phyloP scores from a whole-genome alignment of 768 basidiomycete species.

The Lactarius akahatsu region DNA sequence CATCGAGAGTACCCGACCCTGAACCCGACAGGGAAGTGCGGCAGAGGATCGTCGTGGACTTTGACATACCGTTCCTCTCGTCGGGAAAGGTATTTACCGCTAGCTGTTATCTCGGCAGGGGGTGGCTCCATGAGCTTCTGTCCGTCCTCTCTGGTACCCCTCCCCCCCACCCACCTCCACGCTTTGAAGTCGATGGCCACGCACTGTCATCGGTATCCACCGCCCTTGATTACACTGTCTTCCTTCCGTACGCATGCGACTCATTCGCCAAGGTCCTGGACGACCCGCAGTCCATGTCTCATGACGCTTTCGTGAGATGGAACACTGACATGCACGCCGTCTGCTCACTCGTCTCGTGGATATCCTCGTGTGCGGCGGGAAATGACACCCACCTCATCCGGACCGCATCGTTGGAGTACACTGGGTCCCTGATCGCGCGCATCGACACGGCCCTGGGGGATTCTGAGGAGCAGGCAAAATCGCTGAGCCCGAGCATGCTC shows the following conservation, averaged over 20 bases:
- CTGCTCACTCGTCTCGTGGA: conserved; percentile 25
- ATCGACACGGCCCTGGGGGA: conserved; percentile 19
- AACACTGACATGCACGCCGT: conserved; percentile 40
- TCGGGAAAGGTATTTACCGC: conserved; percentile 52
- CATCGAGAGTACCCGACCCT: neutral
- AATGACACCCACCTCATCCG: conserved; percentile 19
- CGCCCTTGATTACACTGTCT: conserved; percentile 41
- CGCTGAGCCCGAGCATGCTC: conserved; percentile 4
- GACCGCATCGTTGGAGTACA: conserved; percentile 22
- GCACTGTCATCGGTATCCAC: conserved; percentile 46
- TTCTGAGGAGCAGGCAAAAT: conserved; percentile 1
- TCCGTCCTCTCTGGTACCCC: conserved; percentile 37
- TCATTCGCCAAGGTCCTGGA: conserved; percentile 39
- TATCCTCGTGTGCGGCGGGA: neutral
- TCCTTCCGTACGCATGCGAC: conserved; percentile 28
- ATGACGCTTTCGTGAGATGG: conserved; percentile 41
- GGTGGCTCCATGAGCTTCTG: conserved; percentile 59
- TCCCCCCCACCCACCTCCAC: conserved; percentile 35
- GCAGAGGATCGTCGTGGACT: conserved; percentile 45
- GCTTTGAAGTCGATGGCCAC: conserved; percentile 41
- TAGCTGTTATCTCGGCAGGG: conserved; percentile 57
- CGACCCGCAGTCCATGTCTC: conserved; percentile 48
- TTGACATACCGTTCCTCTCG: conserved; percentile 49
- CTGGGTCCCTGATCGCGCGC: conserved; percentile 22
- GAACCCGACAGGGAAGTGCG: conserved; percentile 19